These are phyloP conservation scores for Stereum hirsutum DNA, from an alignment of 1,284 basidiomycete species.

Conservation along the genomic window DNA sequence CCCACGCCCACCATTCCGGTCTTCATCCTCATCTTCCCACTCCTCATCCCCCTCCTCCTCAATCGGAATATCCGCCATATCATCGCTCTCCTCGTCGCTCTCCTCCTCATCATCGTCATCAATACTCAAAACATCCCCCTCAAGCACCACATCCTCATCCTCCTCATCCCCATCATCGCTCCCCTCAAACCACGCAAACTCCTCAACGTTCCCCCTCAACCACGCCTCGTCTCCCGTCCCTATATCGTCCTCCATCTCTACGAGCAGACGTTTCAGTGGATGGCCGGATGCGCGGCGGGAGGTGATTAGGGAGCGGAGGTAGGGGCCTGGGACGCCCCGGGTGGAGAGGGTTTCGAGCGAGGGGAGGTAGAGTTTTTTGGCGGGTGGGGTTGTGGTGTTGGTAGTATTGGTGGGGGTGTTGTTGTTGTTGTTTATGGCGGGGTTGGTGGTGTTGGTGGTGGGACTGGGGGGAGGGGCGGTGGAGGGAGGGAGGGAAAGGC, in stretches of 20 bases:
- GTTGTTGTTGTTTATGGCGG: too few species aligned
- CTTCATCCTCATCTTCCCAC: slow-evolving; percentile 1
- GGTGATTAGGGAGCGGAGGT: slow-evolving; percentile 34
- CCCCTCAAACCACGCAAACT: slow-evolving; percentile 37
- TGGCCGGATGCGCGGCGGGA: slow-evolving; percentile 29
- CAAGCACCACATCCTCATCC: slow-evolving; percentile 13
- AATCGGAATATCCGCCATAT: background rate
- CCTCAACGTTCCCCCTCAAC: slow-evolving; percentile 35
- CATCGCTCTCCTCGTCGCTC: slow-evolving; percentile 3
- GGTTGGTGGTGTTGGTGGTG: too few species aligned
- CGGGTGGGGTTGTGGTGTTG: too few species aligned
- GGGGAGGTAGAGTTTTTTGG: too few species aligned
- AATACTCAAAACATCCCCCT: background rate
- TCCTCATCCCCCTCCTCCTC: background rate
- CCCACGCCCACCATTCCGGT: slow-evolving; percentile 4
- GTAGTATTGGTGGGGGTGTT: too few species aligned
- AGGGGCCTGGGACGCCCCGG: slow-evolving; percentile 27
- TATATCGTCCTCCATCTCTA: slow-evolving; percentile 32
- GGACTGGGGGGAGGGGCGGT: too few species aligned
- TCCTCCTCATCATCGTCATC: background rate
- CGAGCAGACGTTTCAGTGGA: slow-evolving; percentile 35
- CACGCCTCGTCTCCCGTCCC: slow-evolving; percentile 29
- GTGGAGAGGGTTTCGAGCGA: slow-evolving; percentile 35
- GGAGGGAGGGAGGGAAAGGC: slow-evolving; percentile 2
- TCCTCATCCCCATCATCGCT: slow-evolving; percentile 14